Base-by-base conservation (phyloP, 768 basidiomycete genomes). In the Amanita thiersii region DNA sequence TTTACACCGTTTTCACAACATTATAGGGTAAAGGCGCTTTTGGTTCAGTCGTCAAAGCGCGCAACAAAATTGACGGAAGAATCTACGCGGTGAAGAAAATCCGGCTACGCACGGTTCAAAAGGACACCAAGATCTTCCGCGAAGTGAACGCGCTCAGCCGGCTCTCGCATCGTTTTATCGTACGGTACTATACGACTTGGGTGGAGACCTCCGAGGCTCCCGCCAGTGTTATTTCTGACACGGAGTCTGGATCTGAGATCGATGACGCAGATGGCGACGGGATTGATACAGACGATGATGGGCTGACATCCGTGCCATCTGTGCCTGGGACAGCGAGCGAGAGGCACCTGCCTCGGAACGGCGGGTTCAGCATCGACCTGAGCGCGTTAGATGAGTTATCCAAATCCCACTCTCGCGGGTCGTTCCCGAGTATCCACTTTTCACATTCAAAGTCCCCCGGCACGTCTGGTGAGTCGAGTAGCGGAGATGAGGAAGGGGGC, bases 41-140 rank as follows among this genome's bases (percentile, higher is more conserved):
- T 58, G 91, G 91, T 0, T 86, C 88, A n/a, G 91, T 96, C 0
- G 90, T 96, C 21, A 96, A 96, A 56, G 92, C 91, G 2, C 72
- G 82, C 34, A 91, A 94, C 53, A 86, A 79, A 65, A 79, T 93
- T 15, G 92, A 96, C 55, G 74, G 69, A 8, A 71, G 86, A 17
- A 86, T 89, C 43, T 92, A 91, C 55, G 70, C 64, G 3, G 87
- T 92, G 40, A 92, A 97, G 70, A 93, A 94, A 60, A 79, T 97
- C 49, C 79, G 81, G 33, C 70, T 94, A 12, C 78, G 80, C 30
- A 78, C 79, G 0, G 69, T 71, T 43, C 84, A 90, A 51, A 87
- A 79, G 47, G 89, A 92, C 54, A 76, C 71, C 43, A 91, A 83
- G 61, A 91, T 96, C 44, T 87, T 89, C 56, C 73, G 93, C 3